Percentiles rank a stretch among this genome's conserved stretches.
phyloP scores from a whole-genome alignment of 805 yeast genomes.

The Zygosaccharomyces gambellarensis region DNA sequence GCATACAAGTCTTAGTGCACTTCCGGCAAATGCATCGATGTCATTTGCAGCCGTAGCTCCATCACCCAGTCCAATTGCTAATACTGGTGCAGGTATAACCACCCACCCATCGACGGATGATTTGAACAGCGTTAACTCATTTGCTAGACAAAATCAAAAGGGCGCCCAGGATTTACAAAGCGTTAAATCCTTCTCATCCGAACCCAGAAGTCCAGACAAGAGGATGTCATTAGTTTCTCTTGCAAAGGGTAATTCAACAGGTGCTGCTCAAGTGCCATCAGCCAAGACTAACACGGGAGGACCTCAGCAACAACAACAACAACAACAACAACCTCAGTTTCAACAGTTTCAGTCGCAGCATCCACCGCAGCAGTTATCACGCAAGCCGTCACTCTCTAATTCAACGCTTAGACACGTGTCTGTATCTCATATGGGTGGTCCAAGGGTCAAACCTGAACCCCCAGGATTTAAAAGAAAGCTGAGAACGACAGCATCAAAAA shows the following conservation, averaged over 20 bases:
- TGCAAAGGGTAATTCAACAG: constrained; percentile 9
- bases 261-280: constrained; percentile 1
- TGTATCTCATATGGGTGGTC: constrained; percentile 7
- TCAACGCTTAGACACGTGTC: constrained; percentile 18
- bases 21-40: constrained; percentile 15
- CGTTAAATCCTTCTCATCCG: constrained; percentile 23
- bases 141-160: constrained; percentile 7
- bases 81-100: constrained; percentile 8
- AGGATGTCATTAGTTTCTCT: constrained; percentile 22
- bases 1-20: constrained; percentile 33
- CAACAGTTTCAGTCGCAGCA: background rate
- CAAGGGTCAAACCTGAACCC: constrained; percentile 8
- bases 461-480: constrained; percentile 34
- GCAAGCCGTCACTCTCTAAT: constrained; percentile 18
- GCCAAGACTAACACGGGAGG: constrained; percentile 1
- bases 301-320: background rate
- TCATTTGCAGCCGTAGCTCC: constrained; percentile 5
- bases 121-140: constrained; percentile 19
- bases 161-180: constrained; percentile 23
- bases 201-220: constrained; percentile 28
- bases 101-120: constrained; percentile 16
- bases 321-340: background rate
- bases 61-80: constrained; percentile 7
- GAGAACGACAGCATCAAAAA: constrained; percentile 64
- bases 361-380: constrained; percentile 3